These are phyloP conservation scores for Turnera subulata DNA, from an alignment of 345 rosid species.

Conservation along the genomic window DNA sequence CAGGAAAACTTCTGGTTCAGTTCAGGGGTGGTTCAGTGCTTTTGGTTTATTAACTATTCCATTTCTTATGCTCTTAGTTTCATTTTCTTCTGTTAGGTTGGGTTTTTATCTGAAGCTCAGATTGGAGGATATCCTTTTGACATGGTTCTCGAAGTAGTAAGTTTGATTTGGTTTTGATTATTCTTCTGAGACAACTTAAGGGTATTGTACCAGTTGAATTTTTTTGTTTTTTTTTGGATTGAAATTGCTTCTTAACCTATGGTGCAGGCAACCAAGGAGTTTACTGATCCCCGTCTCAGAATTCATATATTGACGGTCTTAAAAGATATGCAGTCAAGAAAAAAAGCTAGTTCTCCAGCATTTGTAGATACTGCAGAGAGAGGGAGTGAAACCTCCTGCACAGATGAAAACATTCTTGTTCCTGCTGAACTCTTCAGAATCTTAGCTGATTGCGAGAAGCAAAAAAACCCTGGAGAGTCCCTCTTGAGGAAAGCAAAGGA, in stretches of 20 bases:
- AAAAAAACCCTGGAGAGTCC: constrained; percentile 71
- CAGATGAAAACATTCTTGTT: constrained; percentile 50
- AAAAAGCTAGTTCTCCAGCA: constrained; percentile 48
- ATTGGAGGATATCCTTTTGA: constrained; percentile 89
- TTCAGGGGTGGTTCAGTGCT: not conserved
- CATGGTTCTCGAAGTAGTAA: constrained; percentile 71
- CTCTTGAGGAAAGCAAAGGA: constrained; percentile 88
- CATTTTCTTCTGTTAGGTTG: constrained; percentile 60
- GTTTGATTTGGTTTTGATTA: constrained; percentile 23
- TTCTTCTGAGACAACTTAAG: not conserved
- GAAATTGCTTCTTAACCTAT: constrained; percentile 18
- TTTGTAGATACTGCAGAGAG: constrained; percentile 40
- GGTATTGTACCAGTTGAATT: not conserved
- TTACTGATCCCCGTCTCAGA: constrained; percentile 79
- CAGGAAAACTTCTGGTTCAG: no score
- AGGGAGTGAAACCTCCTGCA: constrained; percentile 39
- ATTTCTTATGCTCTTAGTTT: no score
- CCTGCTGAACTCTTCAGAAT: constrained; percentile 84
- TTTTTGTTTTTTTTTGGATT: constrained; percentile 17
- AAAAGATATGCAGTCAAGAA: constrained; percentile 72
- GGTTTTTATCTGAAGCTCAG: constrained; percentile 94
- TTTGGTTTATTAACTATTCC: not conserved
- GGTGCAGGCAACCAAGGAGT: constrained; percentile 81
- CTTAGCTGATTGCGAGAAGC: constrained; percentile 89
- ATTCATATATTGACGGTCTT: constrained; percentile 81